A percentile compares a stretch with the other conserved stretches of the same genome.
Conservation (phyloP, 2,329 filamentous ascomycete genomes). For the Emergomyces africanus region DNA sequence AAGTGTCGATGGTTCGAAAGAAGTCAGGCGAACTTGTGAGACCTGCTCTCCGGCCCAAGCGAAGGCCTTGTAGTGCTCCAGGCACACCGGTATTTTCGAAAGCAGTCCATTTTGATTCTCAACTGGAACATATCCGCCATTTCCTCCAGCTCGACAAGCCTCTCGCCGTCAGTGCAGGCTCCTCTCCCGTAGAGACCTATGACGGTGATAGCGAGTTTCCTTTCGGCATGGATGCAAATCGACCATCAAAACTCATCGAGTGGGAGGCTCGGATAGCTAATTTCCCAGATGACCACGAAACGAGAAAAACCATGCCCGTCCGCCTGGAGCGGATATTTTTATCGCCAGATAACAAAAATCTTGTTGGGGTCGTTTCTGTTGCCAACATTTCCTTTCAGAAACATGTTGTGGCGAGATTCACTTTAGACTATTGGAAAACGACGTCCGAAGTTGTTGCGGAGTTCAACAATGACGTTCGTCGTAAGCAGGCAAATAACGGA, state of each 20-base stretch:
- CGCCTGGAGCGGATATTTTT: constrained; percentile 77
- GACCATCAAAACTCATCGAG: constrained; percentile 43
- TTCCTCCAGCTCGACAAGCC: constrained; percentile 90
- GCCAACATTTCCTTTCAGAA: constrained; percentile 88
- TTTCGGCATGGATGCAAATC: constrained; percentile 48
- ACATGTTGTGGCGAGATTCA: constrained; percentile 80
- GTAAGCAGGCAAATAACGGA: constrained; percentile 48
- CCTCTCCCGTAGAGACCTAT: constrained; percentile 79
- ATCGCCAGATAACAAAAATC: constrained; percentile 71
- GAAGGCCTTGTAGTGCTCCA: constrained; percentile 89
- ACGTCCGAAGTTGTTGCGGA: constrained; percentile 90
- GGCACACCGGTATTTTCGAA: constrained; percentile 94
- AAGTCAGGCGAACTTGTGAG: constrained; percentile 96
- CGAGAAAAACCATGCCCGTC: constrained; percentile 54
- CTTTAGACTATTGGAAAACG: constrained; percentile 96
- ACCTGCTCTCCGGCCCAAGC: constrained; percentile 68
- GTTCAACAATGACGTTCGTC: constrained; percentile 65
- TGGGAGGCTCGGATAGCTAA: constrained; percentile 82
- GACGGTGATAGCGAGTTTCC: constrained; percentile 85
- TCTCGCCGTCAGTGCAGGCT: constrained; percentile 88
- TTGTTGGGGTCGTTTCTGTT: constrained; percentile 73
- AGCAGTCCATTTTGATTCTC: constrained; percentile 95
- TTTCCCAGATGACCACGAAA: constrained; percentile 57
- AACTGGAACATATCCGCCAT: constrained; percentile 90
- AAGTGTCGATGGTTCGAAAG: constrained; percentile 91